A percentile compares a stretch with the other conserved stretches of the same genome.
phyloP scores from a whole-genome alignment of 2,329 filamentous ascomycete species.

The Blastomyces parvus region DNA sequence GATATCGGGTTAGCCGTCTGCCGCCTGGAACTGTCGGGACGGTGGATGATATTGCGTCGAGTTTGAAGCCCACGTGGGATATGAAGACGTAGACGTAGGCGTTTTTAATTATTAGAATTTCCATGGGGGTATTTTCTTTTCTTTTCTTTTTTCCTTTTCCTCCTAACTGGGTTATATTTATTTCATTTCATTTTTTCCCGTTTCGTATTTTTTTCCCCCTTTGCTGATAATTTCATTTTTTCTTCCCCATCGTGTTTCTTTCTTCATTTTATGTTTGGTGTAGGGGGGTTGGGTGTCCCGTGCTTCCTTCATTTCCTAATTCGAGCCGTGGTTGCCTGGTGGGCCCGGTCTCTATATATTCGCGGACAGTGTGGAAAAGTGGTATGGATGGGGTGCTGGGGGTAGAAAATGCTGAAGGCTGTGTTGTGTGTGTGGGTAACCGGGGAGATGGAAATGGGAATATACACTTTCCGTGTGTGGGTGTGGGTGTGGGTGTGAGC shows the following conservation, averaged over 20 bases:
- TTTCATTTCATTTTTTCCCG: neutral
- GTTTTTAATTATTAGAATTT: too few species aligned
- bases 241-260: too few species aligned
- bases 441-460: too few species aligned
- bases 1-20: conserved; percentile 76
- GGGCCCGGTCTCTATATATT: neutral
- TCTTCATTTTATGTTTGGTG: neutral
- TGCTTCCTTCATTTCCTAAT: neutral
- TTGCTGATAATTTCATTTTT: too few species aligned
- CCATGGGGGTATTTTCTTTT: too few species aligned
- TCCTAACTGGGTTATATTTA: neutral
- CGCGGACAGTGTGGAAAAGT: too few species aligned
- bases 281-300: neutral
- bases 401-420: too few species aligned
- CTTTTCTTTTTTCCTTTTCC: neutral
- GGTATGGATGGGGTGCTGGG: neutral
- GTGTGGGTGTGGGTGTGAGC: too few species aligned
- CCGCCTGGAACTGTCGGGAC: conserved; percentile 76
- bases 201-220: neutral
- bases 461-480: too few species aligned
- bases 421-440: too few species aligned
- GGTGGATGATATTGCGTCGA: conserved; percentile 53
- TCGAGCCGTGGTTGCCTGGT: neutral
- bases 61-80: conserved; percentile 50
- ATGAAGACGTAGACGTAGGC: conserved; percentile 27